Conservation (phyloP, 75 land plant genomes). For the Pinus albicaulis region DNA sequence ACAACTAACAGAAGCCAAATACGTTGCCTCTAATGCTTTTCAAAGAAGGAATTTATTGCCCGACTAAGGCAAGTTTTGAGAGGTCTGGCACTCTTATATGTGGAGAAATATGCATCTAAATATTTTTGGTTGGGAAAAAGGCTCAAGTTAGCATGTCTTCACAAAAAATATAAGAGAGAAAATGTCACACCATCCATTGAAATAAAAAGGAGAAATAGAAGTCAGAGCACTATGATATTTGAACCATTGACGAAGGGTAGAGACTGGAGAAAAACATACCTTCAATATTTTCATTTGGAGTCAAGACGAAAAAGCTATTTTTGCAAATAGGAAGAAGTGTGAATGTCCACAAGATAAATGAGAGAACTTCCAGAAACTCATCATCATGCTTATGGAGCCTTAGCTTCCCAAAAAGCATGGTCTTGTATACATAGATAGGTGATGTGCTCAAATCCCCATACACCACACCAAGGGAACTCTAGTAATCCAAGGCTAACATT, state of each 20-base stretch:
- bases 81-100: slow-evolving; percentile 8
- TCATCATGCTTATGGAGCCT: slow-evolving; percentile 29
- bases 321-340: slow-evolving; percentile 58
- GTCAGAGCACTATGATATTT: not conserved
- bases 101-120: slow-evolving; percentile 30
- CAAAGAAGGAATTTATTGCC: slow-evolving; percentile 33
- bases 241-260: not conserved
- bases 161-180: slow-evolving; percentile 56
- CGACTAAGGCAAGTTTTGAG: slow-evolving; percentile 18
- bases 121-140: slow-evolving; percentile 23
- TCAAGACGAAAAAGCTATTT: slow-evolving; percentile 56
- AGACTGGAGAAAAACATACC: slow-evolving; percentile 20
- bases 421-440: slow-evolving; percentile 65
- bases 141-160: slow-evolving; percentile 45
- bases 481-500: slow-evolving; percentile 42
- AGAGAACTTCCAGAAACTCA: slow-evolving; percentile 16
- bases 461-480: slow-evolving; percentile 70
- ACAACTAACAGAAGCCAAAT: slow-evolving; percentile 41
- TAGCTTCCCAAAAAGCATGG: slow-evolving; percentile 54
- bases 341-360: not conserved
- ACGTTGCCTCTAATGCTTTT: slow-evolving; percentile 37
- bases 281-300: slow-evolving; percentile 84
- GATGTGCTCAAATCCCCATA: slow-evolving; percentile 71
- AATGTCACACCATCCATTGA: slow-evolving; percentile 49
- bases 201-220: not conserved